Evolutionary conservation across 768 basidiomycete genomes (phyloP).

Genomic region (Dendrothele bispora): DNA sequence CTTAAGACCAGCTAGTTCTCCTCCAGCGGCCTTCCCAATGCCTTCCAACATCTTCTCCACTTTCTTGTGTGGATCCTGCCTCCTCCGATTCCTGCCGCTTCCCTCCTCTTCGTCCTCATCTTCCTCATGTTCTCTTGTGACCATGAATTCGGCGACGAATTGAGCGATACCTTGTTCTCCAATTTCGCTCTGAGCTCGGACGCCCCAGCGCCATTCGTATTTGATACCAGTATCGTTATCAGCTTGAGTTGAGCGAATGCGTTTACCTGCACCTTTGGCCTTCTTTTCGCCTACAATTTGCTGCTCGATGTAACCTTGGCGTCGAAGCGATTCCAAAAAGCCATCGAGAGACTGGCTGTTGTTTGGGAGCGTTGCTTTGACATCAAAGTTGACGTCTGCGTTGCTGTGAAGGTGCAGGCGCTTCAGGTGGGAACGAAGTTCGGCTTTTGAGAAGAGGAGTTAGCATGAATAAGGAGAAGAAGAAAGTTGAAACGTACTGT

Average conservation of each 20-base stretch:
- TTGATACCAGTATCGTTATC: constrained; percentile 34
- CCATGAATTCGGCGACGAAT: constrained; percentile 85
- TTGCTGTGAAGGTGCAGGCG: constrained; percentile 61
- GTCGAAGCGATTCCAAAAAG: constrained; percentile 62
- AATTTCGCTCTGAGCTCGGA: constrained; percentile 77
- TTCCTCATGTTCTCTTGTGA: constrained; percentile 31
- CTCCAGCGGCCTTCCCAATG: constrained; percentile 65
- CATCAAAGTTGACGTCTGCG: constrained; percentile 49
- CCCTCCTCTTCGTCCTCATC: constrained; percentile 38
- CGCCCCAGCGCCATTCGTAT: constrained; percentile 87
- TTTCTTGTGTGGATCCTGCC: constrained; percentile 31
- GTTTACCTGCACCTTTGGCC: constrained; percentile 43
- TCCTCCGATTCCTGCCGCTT: constrained; percentile 25
- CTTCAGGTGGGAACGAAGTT: constrained; percentile 69
- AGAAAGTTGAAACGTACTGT: constrained; percentile 52
- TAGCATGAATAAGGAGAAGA: constrained; percentile 1
- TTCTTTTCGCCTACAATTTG: constrained; percentile 50
- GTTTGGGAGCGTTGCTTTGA: constrained; percentile 46
- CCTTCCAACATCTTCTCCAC: constrained; percentile 51
- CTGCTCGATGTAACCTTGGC: constrained; percentile 81
- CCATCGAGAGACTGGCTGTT: constrained; percentile 57
- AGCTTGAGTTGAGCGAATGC: constrained; percentile 49
- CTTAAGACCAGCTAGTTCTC: constrained; percentile 37
- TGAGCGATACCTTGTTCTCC: constrained; percentile 72
- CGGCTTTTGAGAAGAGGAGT: constrained; percentile 19